phyloP scores from a whole-genome alignment of 75 land plant species.

The Picea sitchensis region DNA sequence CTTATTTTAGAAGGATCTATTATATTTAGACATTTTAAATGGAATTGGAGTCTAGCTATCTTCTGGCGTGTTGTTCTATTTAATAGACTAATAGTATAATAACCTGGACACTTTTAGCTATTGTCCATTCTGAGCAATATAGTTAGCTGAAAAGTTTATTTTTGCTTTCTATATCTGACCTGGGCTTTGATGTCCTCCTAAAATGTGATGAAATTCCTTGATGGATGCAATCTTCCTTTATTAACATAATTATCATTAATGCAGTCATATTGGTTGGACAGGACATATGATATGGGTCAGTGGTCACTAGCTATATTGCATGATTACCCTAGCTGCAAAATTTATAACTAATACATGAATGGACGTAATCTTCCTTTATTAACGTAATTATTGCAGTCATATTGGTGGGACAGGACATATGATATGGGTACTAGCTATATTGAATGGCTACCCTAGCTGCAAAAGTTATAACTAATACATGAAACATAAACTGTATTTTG shows the following conservation, averaged over 20 bases:
- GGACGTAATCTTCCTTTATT: neutral
- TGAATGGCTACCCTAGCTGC: neutral
- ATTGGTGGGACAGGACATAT: neutral
- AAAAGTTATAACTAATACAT: neutral
- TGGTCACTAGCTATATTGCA: neutral
- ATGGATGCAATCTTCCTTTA: neutral
- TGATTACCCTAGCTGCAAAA: neutral
- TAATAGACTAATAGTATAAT: neutral
- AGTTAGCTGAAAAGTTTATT: no score
- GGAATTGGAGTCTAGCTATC: neutral
- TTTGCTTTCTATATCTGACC: neutral
- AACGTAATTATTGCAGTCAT: neutral
- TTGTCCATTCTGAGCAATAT: no score
- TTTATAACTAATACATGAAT: neutral
- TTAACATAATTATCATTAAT: neutral
- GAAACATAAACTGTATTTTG: neutral
- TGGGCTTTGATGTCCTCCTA: neutral
- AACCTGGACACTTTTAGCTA: neutral
- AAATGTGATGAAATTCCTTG: neutral
- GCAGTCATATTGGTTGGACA: neutral
- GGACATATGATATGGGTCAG: neutral
- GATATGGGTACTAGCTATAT: neutral
- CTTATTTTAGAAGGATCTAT: neutral
- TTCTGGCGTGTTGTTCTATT: neutral
- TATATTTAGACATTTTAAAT: neutral